phyloP scores from a whole-genome alignment of 345 rosid species.

The Cardamine occulta region DNA sequence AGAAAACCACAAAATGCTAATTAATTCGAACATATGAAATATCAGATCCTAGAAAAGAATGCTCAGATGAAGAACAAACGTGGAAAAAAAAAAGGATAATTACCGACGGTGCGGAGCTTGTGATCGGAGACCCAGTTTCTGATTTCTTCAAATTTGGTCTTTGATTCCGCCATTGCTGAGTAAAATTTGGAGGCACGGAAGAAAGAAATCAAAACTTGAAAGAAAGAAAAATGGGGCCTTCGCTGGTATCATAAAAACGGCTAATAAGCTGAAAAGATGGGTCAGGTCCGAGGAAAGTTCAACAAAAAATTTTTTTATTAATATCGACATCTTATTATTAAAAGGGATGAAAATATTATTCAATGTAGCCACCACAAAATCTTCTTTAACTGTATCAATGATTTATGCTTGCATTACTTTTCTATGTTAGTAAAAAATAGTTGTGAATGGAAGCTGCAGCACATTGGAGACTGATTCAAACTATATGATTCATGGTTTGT shows the following conservation, averaged over 20 bases:
- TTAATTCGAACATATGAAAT: background rate
- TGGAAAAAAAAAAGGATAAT: background rate
- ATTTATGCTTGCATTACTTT: background rate
- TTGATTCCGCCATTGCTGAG: conserved; percentile 59
- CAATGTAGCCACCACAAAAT: too few relatives aligned
- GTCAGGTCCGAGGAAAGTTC: background rate
- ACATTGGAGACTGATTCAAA: background rate
- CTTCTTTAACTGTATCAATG: too few relatives aligned
- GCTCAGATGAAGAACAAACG: background rate
- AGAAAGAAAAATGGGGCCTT: background rate
- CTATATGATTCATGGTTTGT: background rate
- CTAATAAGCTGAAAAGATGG: background rate
- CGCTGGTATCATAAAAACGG: background rate
- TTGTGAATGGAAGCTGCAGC: background rate
- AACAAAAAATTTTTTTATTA: background rate
- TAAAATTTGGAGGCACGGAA: background rate
- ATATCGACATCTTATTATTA: background rate
- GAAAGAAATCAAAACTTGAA: background rate
- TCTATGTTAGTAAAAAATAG: background rate
- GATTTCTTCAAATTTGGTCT: conserved; percentile 53
- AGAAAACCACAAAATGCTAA: background rate
- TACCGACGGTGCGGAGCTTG: conserved; percentile 91
- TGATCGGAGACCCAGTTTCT: conserved; percentile 79
- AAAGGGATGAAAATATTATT: background rate
- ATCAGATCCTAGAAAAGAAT: background rate